Percentiles rank a stretch among this genome's conserved stretches.
phyloP scores from a whole-genome alignment of 78 protist species.

The Pelomyxa schiedti region DNA sequence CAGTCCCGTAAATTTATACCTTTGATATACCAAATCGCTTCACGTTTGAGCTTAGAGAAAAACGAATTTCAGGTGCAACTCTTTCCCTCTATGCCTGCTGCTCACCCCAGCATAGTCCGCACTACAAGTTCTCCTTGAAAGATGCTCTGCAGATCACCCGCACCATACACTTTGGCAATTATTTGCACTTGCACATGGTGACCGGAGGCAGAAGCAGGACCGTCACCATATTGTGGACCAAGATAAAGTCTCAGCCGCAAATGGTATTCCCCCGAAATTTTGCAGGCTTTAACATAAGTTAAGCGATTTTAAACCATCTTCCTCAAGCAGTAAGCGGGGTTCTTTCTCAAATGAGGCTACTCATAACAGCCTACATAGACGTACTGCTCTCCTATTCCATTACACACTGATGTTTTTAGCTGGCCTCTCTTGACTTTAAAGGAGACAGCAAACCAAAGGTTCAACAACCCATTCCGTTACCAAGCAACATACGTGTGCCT shows the following conservation, averaged over 20 bases:
- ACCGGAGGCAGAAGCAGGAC: too few species aligned
- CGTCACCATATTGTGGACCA: not conserved
- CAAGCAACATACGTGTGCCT: not conserved
- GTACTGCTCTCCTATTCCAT: too few species aligned
- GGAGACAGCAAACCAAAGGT: not conserved
- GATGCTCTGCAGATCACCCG: not conserved
- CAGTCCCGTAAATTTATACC: constrained; percentile 10
- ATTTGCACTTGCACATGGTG: not conserved
- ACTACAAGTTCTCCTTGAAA: too few species aligned
- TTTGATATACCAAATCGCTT: constrained; percentile 13
- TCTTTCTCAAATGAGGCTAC: too few species aligned
- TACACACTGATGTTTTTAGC: too few species aligned
- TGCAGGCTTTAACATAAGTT: too few species aligned
- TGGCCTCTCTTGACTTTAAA: too few species aligned
- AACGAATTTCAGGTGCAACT: not conserved
- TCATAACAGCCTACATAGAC: too few species aligned
- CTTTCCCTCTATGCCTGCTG: not conserved
- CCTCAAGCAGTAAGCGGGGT: too few species aligned
- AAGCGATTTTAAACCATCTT: too few species aligned
- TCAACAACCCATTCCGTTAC: not conserved
- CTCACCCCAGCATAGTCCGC: too few species aligned
- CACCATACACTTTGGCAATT: not conserved
- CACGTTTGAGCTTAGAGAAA: constrained; percentile 1
- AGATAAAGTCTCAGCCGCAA: not conserved
- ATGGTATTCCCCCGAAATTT: too few species aligned